Evolutionary conservation across 2,329 filamentous ascomycete species (phyloP).

Genomic region (Chalaropsis thielavioides): DNA sequence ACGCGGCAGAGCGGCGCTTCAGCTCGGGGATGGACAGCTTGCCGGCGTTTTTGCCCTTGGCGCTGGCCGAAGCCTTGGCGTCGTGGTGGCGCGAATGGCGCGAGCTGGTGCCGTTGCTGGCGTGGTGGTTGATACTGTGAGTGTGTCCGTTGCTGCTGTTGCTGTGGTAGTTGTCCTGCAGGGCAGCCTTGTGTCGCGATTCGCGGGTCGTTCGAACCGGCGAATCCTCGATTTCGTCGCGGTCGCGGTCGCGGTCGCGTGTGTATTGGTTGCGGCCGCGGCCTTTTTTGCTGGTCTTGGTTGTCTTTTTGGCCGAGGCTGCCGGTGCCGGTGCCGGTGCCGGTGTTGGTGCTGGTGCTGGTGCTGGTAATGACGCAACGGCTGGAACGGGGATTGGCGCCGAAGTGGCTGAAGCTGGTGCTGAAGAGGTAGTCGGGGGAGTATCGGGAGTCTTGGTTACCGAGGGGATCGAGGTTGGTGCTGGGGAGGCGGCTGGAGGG

Average conservation of each 20-base stretch:
- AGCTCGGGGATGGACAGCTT: slow-evolving; percentile 79
- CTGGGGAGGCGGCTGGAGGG: background rate
- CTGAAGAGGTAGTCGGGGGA: slow-evolving; percentile 22
- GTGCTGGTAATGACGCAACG: slow-evolving; percentile 26
- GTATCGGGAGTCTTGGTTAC: slow-evolving; percentile 19
- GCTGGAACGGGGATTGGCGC: slow-evolving; percentile 21
- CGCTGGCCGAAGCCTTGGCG: background rate
- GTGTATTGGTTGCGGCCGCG: slow-evolving; percentile 73
- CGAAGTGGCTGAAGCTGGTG: slow-evolving; percentile 31
- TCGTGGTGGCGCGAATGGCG: background rate
- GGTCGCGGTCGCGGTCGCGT: slow-evolving; percentile 58
- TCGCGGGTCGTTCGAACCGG: slow-evolving; percentile 41
- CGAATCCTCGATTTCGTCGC: slow-evolving; percentile 42
- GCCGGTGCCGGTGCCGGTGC: slow-evolving; percentile 27
- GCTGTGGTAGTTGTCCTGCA: background rate
- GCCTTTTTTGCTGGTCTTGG: slow-evolving; percentile 48
- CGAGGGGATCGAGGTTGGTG: background rate
- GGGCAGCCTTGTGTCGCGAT: slow-evolving; percentile 19
- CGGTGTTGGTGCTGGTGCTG: slow-evolving; percentile 31
- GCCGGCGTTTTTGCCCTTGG: slow-evolving; percentile 40
- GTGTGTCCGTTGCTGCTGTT: slow-evolving; percentile 24
- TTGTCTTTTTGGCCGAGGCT: slow-evolving; percentile 42
- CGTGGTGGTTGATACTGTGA: slow-evolving; percentile 29
- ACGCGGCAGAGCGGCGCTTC: slow-evolving; percentile 67
- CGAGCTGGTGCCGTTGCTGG: slow-evolving; percentile 34